phyloP scores from a whole-genome alignment of 176 grass and related monocot genomes.

The Oryza brachyantha region DNA sequence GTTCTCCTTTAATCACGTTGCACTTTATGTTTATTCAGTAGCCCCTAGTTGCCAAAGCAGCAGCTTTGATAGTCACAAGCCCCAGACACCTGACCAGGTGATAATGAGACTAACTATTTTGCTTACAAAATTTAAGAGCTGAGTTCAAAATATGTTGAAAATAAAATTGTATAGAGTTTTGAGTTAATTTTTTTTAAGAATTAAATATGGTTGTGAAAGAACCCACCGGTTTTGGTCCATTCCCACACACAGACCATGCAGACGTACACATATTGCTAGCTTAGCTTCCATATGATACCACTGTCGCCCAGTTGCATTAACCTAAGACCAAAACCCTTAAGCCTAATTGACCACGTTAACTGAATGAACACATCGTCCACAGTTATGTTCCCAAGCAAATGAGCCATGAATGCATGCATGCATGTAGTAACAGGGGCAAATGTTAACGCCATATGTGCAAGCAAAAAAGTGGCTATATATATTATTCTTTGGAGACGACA shows the following conservation, averaged over 20 bases:
- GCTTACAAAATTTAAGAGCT: too few species aligned
- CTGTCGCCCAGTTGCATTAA: neutral
- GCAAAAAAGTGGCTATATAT: neutral
- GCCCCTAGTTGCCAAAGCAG: neutral
- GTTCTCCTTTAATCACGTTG: conserved; percentile 8
- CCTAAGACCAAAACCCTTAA: neutral
- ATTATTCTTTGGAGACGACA: neutral
- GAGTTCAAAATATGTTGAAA: too few species aligned
- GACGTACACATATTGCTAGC: neutral
- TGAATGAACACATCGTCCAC: neutral
- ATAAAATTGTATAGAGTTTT: too few species aligned
- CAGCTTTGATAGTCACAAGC: neutral
- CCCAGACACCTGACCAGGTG: too few species aligned
- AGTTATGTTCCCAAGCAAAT: neutral
- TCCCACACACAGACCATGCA: neutral
- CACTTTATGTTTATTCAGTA: conserved; percentile 5
- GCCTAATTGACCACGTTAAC: neutral
- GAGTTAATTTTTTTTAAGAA: too few species aligned
- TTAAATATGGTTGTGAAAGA: too few species aligned
- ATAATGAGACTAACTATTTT: too few species aligned
- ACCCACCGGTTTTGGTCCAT: too few species aligned
- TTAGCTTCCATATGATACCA: neutral
- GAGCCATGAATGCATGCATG: neutral
- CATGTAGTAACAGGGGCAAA: neutral
- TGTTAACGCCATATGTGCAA: neutral